Evolutionary conservation across 2,329 filamentous ascomycete species (phyloP).

Genomic region (Ascochyta lentis): DNA sequence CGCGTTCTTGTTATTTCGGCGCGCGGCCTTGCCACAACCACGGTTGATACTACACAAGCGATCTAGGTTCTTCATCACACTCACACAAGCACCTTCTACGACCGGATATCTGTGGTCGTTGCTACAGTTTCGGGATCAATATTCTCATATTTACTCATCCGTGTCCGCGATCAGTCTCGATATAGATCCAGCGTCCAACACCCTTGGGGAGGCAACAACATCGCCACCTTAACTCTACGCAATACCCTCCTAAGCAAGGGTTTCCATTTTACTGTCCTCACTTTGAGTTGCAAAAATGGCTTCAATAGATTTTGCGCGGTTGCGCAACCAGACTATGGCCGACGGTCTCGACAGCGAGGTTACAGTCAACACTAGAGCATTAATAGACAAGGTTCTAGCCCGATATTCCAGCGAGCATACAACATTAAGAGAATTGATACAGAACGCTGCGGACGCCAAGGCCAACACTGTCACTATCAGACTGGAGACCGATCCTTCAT

Average conservation of each 20-base stretch:
- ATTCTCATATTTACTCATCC: neutral
- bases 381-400: slow-evolving; percentile 97
- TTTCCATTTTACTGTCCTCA: neutral
- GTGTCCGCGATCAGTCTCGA: neutral
- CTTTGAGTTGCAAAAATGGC: slow-evolving; percentile 33
- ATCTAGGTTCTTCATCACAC: neutral
- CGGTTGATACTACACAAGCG: slow-evolving; percentile 6
- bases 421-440: slow-evolving; percentile 87
- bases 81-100: neutral
- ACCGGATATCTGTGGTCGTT: neutral
- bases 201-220: neutral
- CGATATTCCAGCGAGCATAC: slow-evolving; percentile 96
- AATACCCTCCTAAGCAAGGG: neutral
- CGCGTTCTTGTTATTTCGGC: slow-evolving; percentile 27
- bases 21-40: slow-evolving; percentile 36
- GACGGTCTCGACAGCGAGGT: slow-evolving; percentile 95
- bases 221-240: neutral
- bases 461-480: slow-evolving; percentile 88
- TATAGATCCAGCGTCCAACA: neutral
- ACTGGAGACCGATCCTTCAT: slow-evolving; percentile 89
- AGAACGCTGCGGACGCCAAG: slow-evolving; percentile 97
- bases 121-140: neutral
- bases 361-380: slow-evolving; percentile 92
- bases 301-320: slow-evolving; percentile 63
- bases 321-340: slow-evolving; percentile 87